phyloP scores from a whole-genome alignment of 495 filamentous ascomycete genomes.

The Staphylotrichum tortipilum region DNA sequence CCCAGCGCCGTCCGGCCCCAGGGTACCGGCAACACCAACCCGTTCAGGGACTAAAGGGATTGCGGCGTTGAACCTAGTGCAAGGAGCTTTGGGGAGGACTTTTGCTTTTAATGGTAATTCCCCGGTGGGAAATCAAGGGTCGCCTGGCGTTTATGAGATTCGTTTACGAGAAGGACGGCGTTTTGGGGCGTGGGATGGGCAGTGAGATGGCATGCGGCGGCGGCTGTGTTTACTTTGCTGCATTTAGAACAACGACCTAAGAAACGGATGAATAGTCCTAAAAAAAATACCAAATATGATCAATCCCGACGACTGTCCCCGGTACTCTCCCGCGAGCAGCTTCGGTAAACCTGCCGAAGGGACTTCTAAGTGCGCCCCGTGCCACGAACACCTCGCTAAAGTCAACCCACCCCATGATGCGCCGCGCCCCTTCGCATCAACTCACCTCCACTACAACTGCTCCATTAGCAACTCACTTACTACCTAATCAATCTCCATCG shows the following conservation, averaged over 20 bases:
- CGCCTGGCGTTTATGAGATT: too few relatives aligned
- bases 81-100: background rate
- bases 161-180: too few relatives aligned
- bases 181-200: too few relatives aligned
- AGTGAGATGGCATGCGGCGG: too few relatives aligned
- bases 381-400: constrained; percentile 9
- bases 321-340: too few relatives aligned
- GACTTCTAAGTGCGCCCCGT: background rate
- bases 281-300: background rate
- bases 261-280: background rate
- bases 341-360: background rate
- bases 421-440: too few relatives aligned
- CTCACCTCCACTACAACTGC: too few relatives aligned
- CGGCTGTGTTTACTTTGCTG: background rate
- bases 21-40: constrained; percentile 20
- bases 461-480: too few relatives aligned
- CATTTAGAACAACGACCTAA: constrained; percentile 1
- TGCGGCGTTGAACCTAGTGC: background rate
- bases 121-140: background rate
- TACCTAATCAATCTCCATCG: constrained; percentile 61
- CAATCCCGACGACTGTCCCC: background rate
- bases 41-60: constrained; percentile 12
- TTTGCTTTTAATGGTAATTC: background rate
- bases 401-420: background rate
- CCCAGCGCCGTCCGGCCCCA: constrained; percentile 13